Percentiles rank a stretch among this genome's conserved stretches.
phyloP scores from a whole-genome alignment of 2,329 filamentous ascomycete genomes.

The Trichoderma asperellum region DNA sequence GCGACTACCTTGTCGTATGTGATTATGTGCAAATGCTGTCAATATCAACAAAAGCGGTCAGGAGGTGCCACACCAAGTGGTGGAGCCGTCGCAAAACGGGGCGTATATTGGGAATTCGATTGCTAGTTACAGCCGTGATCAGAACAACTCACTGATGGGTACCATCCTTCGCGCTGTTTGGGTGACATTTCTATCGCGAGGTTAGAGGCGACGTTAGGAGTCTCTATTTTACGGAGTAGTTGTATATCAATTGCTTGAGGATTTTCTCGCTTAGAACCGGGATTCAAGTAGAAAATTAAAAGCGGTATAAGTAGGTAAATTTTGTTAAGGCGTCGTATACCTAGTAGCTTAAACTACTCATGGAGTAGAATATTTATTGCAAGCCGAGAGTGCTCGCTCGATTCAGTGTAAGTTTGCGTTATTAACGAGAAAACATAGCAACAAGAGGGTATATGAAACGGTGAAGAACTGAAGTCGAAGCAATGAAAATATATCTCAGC shows the following conservation, averaged over 20 bases:
- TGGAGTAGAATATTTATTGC: no score
- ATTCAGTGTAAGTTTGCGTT: neutral
- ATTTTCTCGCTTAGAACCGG: neutral
- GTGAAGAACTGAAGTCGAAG: neutral
- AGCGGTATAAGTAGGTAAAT: neutral
- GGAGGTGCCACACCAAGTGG: neutral
- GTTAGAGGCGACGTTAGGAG: neutral
- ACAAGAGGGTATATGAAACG: neutral
- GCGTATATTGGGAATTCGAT: neutral
- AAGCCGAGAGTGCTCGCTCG: neutral
- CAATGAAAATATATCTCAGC: neutral
- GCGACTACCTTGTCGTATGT: neutral
- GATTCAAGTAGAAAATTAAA: neutral
- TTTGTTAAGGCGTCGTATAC: no score
- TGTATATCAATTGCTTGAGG: neutral
- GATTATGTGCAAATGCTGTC: neutral
- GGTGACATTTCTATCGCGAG: neutral
- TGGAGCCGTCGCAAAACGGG: neutral
- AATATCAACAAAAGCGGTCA: neutral
- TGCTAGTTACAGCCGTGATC: neutral
- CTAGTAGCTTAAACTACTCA: no score
- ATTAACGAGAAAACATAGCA: neutral
- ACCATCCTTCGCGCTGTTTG: neutral
- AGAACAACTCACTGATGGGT: neutral
- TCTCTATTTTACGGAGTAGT: neutral